Percentiles rank a stretch among this genome's conserved stretches.
Evolutionary conservation across 2,329 filamentous ascomycete genomes (phyloP).

Genomic region (Fusarium continuum): DNA sequence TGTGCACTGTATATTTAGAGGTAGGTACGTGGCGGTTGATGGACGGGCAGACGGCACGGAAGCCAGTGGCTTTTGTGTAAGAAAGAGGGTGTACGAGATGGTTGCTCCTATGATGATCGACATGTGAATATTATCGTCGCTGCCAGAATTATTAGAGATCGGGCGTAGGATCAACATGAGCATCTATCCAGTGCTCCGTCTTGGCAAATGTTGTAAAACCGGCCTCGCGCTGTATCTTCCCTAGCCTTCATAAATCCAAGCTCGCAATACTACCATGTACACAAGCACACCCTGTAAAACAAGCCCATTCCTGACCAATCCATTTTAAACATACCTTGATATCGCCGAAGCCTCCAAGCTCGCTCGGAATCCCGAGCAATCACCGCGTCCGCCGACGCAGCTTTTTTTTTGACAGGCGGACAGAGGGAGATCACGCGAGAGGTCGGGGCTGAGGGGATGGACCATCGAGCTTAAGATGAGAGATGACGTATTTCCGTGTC

Average conservation of each 20-base stretch:
- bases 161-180: slow-evolving; percentile 4
- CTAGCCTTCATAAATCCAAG: neutral
- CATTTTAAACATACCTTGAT: slow-evolving; percentile 16
- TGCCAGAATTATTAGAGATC: neutral
- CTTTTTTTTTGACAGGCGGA: neutral
- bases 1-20: too few species aligned
- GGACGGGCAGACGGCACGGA: slow-evolving; percentile 30
- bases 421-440: slow-evolving; percentile 6
- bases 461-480: neutral
- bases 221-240: slow-evolving; percentile 3
- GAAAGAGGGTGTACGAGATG: slow-evolving; percentile 27
- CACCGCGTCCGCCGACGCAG: slow-evolving; percentile 3
- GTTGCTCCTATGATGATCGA: slow-evolving; percentile 3
- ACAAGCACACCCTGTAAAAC: slow-evolving; percentile 16
- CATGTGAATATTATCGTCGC: neutral
- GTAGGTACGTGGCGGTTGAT: slow-evolving; percentile 26
- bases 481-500: slow-evolving; percentile 27
- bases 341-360: slow-evolving; percentile 17
- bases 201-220: slow-evolving; percentile 11
- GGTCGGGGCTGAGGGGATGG: too few species aligned
- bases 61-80: slow-evolving; percentile 13
- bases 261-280: neutral
- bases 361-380: slow-evolving; percentile 33
- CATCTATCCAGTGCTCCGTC: slow-evolving; percentile 18
- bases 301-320: slow-evolving; percentile 15